These are phyloP conservation scores for Pichia nanzhaoensis DNA, from an alignment of 805 yeast species.

Conservation along the genomic window DNA sequence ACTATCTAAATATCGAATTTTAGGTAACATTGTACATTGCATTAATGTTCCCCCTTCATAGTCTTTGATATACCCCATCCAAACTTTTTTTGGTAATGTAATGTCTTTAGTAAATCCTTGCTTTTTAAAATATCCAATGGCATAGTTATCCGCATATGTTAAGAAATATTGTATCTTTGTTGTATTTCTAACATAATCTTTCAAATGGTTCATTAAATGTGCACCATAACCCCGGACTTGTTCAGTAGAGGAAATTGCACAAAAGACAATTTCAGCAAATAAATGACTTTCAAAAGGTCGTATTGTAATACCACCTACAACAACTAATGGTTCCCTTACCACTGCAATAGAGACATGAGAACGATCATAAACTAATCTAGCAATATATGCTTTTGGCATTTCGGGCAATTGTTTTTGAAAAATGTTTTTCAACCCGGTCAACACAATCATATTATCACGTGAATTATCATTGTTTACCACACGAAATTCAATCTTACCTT, in stretches of 20 bases:
- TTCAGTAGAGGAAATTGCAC: conserved; percentile 96
- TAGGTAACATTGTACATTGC: conserved; percentile 94
- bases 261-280: conserved; percentile 97
- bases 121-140: conserved; percentile 96
- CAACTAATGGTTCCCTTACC: conserved; percentile 86
- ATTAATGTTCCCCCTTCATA: conserved; percentile 98
- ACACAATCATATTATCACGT: conserved; percentile 78
- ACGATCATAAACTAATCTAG: conserved; percentile 88
- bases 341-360: conserved; percentile 95
- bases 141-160: conserved; percentile 97
- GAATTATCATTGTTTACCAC: conserved; percentile 95
- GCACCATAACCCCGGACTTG: conserved; percentile 99
- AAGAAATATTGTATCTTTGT: conserved; percentile 78
- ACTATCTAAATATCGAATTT: conserved; percentile 81
- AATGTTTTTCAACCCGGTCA: conserved; percentile 92
- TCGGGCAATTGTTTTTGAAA: conserved; percentile 97
- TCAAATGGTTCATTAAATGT: conserved; percentile 94
- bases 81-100: conserved; percentile 70
- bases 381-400: conserved; percentile 97
- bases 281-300: conserved; percentile 85
- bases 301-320: conserved; percentile 96
- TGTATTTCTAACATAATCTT: conserved; percentile 89
- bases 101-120: conserved; percentile 98
- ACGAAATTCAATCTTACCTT: conserved; percentile 87
- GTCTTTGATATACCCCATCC: conserved; percentile 99